A percentile compares a stretch with the other conserved stretches of the same genome.
phyloP scores from a whole-genome alignment of 78 protist species.

The Cavenderia fasciculata region DNA sequence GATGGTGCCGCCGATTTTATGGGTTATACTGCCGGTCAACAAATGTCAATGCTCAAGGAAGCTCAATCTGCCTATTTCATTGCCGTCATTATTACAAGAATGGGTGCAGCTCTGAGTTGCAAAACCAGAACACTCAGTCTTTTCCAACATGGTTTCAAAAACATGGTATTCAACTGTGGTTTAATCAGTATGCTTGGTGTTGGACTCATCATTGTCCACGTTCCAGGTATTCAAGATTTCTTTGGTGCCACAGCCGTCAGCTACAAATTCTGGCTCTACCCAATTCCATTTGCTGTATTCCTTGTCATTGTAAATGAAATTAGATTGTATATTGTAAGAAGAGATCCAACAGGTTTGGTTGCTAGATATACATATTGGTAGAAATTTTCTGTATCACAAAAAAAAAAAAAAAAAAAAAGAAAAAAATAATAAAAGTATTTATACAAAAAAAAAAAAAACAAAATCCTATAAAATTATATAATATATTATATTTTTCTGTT shows the following conservation, averaged over 20 bases:
- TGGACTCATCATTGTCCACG: constrained; percentile 80
- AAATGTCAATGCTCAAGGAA: constrained; percentile 1
- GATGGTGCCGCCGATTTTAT: not conserved
- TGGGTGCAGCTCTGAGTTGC: constrained; percentile 91
- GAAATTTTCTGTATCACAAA: no score
- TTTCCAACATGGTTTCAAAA: constrained; percentile 86
- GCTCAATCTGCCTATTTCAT: constrained; percentile 93
- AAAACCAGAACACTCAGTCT: constrained; percentile 90
- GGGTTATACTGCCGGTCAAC: not conserved
- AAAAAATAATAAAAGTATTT: no score
- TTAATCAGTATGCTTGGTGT: constrained; percentile 85
- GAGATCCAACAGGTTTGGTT: constrained; percentile 8
- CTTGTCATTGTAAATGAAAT: constrained; percentile 88
- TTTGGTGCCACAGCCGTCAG: constrained; percentile 78
- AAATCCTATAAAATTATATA: no score
- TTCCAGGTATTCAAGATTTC: constrained; percentile 74
- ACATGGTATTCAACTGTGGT: constrained; percentile 84
- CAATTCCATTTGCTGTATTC: constrained; percentile 91
- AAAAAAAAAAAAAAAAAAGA: no score
- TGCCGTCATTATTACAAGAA: constrained; percentile 84
- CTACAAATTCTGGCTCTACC: constrained; percentile 87
- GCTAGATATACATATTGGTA: constrained; percentile 1
- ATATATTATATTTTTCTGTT: no score
- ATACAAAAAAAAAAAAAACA: no score
- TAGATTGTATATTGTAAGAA: constrained; percentile 81